A percentile compares a stretch with the other conserved stretches of the same genome.
Conservation (phyloP, 1,284 basidiomycete genomes). For the Trichosporon sp. region DNA sequence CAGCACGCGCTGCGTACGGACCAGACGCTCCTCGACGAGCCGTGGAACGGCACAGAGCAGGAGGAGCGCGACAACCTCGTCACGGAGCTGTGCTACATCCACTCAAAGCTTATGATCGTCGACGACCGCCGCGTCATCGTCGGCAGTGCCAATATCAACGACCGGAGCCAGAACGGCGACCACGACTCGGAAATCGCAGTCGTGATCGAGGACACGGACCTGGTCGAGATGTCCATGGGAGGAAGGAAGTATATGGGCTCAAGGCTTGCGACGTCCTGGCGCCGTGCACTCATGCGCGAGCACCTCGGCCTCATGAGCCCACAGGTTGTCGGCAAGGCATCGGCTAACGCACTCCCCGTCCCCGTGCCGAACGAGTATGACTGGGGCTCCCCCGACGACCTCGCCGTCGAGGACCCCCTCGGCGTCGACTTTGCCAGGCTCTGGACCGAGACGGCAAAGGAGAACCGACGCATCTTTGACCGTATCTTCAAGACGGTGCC, state of each 20-base stretch:
- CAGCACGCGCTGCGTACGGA: slow-evolving; percentile 67
- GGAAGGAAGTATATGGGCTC: slow-evolving; percentile 55
- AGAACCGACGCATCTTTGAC: slow-evolving; percentile 68
- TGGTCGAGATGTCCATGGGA: slow-evolving; percentile 71
- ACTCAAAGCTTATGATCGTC: slow-evolving; percentile 72
- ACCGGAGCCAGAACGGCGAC: slow-evolving; percentile 58
- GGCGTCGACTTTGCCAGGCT: slow-evolving; percentile 57
- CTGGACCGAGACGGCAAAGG: slow-evolving; percentile 67
- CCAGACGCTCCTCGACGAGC: slow-evolving; percentile 61
- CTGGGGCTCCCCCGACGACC: slow-evolving; percentile 57
- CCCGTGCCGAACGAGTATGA: slow-evolving; percentile 66
- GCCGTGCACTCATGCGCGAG: slow-evolving; percentile 52
- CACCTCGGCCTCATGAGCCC: slow-evolving; percentile 70
- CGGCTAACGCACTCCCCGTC: slow-evolving; percentile 60
- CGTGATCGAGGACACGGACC: slow-evolving; percentile 75
- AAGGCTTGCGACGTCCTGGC: slow-evolving; percentile 38
- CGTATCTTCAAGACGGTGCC: slow-evolving; percentile 55
- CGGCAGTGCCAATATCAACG: slow-evolving; percentile 60
- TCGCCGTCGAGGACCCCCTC: slow-evolving; percentile 72
- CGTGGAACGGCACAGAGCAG: slow-evolving; percentile 72
- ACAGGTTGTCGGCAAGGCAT: slow-evolving; percentile 9
- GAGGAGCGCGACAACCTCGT: slow-evolving; percentile 76
- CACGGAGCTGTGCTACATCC: slow-evolving; percentile 56
- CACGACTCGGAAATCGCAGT: slow-evolving; percentile 90
- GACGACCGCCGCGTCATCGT: slow-evolving; percentile 77